phyloP scores from a whole-genome alignment of 345 rosid species.

The Diplotaxis tenuifolia region DNA sequence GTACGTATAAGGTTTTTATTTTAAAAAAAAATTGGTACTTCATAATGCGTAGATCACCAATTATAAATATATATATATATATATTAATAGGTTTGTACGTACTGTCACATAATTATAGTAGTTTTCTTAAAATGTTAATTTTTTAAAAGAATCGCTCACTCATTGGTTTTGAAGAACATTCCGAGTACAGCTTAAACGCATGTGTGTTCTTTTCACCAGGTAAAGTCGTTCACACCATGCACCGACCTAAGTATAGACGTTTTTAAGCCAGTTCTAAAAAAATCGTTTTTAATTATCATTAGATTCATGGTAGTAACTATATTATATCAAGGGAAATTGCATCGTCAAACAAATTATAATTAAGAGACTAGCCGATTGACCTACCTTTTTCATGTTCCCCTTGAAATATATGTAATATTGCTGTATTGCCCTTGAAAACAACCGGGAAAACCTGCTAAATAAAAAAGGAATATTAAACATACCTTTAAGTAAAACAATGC shows the following conservation, averaged over 20 bases:
- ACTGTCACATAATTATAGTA: neutral
- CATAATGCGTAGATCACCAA: neutral
- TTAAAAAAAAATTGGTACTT: no score
- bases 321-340: no score
- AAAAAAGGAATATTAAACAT: no score
- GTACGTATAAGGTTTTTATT: neutral
- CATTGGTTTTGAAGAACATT: neutral
- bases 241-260: neutral
- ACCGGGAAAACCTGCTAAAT: no score
- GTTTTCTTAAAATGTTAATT: neutral
- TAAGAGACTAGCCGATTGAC: no score
- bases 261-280: no score
- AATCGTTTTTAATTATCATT: neutral
- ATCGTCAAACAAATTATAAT: no score
- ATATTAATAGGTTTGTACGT: neutral
- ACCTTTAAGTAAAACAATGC: no score
- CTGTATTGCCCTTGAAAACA: no score
- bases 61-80: neutral
- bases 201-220: neutral
- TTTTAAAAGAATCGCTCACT: neutral
- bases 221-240: neutral
- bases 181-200: neutral
- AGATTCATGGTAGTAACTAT: no score
- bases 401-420: no score
- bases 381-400: no score